phyloP scores from a whole-genome alignment of 768 basidiomycete species.

The Lactarius tabidus region DNA sequence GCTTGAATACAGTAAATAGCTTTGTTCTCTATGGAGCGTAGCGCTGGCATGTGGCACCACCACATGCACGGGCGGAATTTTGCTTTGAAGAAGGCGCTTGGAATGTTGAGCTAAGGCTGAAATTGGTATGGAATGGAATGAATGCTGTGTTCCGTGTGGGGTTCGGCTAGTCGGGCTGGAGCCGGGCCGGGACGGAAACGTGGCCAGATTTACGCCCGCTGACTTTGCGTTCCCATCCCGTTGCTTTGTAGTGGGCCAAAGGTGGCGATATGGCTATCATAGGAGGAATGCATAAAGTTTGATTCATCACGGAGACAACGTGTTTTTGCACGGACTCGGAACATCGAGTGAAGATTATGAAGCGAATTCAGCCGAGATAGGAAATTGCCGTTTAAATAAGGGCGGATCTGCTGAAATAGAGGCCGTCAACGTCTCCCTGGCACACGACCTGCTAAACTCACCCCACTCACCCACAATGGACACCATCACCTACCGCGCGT shows the following conservation, averaged over 20 bases:
- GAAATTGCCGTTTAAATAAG: neutral
- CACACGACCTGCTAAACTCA: conserved; percentile 10
- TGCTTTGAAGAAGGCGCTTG: too few relatives aligned
- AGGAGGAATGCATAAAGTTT: neutral
- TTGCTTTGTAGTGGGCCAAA: neutral
- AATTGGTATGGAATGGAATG: too few relatives aligned
- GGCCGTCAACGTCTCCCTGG: neutral
- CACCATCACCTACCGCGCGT: conserved; percentile 55
- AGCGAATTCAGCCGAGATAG: neutral
- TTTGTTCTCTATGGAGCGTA: too few relatives aligned
- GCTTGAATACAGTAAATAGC: too few relatives aligned
- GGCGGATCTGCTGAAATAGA: neutral
- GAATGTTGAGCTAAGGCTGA: too few relatives aligned
- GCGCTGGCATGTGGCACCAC: too few relatives aligned
- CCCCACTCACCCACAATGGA: conserved; percentile 13
- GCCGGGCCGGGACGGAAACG: neutral
- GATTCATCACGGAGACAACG: neutral
- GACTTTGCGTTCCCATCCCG: too few relatives aligned
- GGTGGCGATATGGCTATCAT: neutral
- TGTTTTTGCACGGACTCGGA: neutral
- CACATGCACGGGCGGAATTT: too few relatives aligned
- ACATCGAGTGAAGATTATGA: neutral
- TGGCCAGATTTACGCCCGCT: neutral
- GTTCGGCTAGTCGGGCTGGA: neutral
- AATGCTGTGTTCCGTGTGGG: too few relatives aligned